A percentile compares a stretch with the other conserved stretches of the same genome.
Conservation (phyloP, 2,329 filamentous ascomycete species). For the Pseudogymnoascus sp. region DNA sequence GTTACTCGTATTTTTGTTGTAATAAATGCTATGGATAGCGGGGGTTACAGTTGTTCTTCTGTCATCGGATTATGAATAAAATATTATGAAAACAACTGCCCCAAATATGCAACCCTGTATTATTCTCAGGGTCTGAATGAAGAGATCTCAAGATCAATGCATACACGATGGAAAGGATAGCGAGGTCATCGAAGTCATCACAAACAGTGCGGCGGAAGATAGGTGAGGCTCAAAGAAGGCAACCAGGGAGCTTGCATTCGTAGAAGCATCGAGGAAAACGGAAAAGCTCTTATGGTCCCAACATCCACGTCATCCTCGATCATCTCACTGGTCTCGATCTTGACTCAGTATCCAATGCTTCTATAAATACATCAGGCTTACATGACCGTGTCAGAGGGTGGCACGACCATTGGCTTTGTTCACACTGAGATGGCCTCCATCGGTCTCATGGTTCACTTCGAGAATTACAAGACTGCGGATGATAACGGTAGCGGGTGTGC, state of each 20-base stretch:
- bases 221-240: neutral
- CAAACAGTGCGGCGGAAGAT: neutral
- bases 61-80: neutral
- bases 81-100: neutral
- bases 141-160: neutral
- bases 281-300: too few relatives aligned
- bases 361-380: too few relatives aligned
- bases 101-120: neutral
- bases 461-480: too few relatives aligned
- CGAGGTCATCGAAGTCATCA: neutral
- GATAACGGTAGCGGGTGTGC: too few relatives aligned
- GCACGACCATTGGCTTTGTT: too few relatives aligned
- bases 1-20: conserved; percentile 5
- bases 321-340: too few relatives aligned
- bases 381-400: too few relatives aligned
- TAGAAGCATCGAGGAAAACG: neutral
- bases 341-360: too few relatives aligned
- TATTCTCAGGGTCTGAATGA: too few relatives aligned
- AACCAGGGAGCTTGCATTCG: neutral
- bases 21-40: conserved; percentile 1
- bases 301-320: too few relatives aligned
- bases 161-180: neutral
- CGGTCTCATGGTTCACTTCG: too few relatives aligned
- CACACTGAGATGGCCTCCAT: too few relatives aligned
- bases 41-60: neutral